Evolutionary conservation across 352 stramenopile genomes (phyloP), one percentile per base, ranked within the genome.

Genomic region (Aphanomyces stellatus): DNA sequence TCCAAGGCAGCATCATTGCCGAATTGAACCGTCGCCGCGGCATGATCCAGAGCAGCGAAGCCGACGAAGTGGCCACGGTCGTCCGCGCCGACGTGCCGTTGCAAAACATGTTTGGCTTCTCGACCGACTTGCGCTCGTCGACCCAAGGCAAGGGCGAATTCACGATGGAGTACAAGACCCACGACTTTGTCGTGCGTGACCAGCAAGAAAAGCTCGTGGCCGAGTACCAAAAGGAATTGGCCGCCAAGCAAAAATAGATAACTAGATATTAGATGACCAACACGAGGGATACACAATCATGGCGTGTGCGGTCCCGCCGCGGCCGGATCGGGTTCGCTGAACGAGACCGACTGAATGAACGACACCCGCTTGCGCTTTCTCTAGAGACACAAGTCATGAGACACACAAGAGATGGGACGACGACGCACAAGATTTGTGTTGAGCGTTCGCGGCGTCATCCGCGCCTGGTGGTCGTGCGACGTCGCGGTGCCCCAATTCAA

Each of bases 81-180:
- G 78, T 98, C 53, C 92, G 95, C 59, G 91, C 85, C 71, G 85
- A 98, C 69, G 96, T 99, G 71, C 96, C 97, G 31, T 80, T 99
- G 59, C 95, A 95, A 72, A 91, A 98, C 74, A 99, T 99, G 96
- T 99, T 99, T 81, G 97, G 96, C 2, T 99, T 99, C 76, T 98
- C 93, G 30, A 99, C 96, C 22, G 96, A 98, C 68, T 69, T 99
- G 57, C 85, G 96, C 53, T 98, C 93, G 71, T 88, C 91, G 25
- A 98, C 95, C 61, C 93, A 98, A 79, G 96, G 94, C 69, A 98
- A 99, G 84, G 96, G 96, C 69, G 96, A 99, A 79, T 99, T 99
- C 76, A 98, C 95, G 28, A 99, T 99, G 97, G 97, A 99, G 79
- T 99, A 99, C 89, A 97, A 98, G 73, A 91, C 91, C 17, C 96